phyloP scores from a whole-genome alignment of 2,329 filamentous ascomycete genomes.

The Beauveria sp. region DNA sequence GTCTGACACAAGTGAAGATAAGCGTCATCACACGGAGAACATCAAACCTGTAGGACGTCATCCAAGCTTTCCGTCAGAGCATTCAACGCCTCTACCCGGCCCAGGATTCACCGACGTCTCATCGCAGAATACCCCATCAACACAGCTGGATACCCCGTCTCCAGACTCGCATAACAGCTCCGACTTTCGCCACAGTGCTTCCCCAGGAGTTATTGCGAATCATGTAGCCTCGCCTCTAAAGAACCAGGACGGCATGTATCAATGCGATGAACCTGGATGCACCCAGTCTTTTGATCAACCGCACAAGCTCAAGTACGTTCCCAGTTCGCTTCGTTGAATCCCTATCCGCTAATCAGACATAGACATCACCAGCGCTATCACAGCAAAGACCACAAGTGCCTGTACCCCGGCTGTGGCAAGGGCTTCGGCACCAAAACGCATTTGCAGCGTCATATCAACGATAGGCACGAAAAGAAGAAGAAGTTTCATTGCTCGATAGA shows the following conservation, averaged over 20 bases:
- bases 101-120: constrained; percentile 33
- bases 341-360: constrained; percentile 14
- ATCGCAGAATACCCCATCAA: constrained; percentile 39
- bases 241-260: constrained; percentile 21
- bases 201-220: constrained; percentile 22
- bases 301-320: constrained; percentile 49
- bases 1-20: constrained; percentile 15
- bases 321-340: not conserved
- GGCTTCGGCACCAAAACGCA: constrained; percentile 56
- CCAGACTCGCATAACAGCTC: constrained; percentile 30
- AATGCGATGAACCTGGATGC: constrained; percentile 30
- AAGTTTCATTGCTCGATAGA: constrained; percentile 50
- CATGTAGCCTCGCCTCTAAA: constrained; percentile 19
- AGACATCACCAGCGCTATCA: constrained; percentile 56
- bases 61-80: constrained; percentile 30
- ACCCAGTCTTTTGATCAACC: constrained; percentile 45
- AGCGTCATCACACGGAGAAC: constrained; percentile 19
- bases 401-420: constrained; percentile 44
- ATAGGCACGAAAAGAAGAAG: constrained; percentile 52
- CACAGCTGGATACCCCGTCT: constrained; percentile 35
- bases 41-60: constrained; percentile 20
- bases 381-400: constrained; percentile 50
- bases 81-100: constrained; percentile 33
- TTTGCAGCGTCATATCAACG: constrained; percentile 54
- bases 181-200: constrained; percentile 29